Evolutionary conservation across 805 yeast genomes (phyloP).

Genomic region (Yamadazyma ubonensis): DNA sequence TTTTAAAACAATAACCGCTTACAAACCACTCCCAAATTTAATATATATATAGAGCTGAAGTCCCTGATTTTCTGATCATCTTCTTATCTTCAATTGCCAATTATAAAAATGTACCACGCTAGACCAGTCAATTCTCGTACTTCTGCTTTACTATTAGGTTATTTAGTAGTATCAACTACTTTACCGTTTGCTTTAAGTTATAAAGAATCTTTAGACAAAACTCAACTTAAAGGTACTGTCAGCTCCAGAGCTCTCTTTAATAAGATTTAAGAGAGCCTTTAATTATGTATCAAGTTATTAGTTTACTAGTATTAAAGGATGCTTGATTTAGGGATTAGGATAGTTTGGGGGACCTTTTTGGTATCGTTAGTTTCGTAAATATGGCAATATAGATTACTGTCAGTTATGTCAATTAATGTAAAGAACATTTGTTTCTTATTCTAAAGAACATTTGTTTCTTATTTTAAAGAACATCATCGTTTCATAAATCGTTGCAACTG

Average conservation of each 20-base stretch:
- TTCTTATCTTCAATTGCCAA: neutral
- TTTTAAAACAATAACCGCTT: conserved; percentile 2
- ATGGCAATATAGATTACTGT: conserved; percentile 2
- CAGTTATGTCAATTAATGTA: neutral
- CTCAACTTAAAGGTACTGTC: conserved; percentile 33
- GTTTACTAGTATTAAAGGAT: conserved; percentile 1
- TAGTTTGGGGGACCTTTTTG: neutral
- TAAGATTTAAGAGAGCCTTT: conserved; percentile 16
- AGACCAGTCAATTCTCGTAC: conserved; percentile 21
- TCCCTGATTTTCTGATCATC: neutral
- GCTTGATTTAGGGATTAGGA: neutral
- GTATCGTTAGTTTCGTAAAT: conserved; percentile 2
- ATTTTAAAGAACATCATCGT: no score
- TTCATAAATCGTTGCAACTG: neutral
- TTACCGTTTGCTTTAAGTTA: conserved; percentile 42
- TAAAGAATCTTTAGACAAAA: conserved; percentile 29
- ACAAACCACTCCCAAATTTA: conserved; percentile 1
- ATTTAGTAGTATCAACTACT: conserved; percentile 40
- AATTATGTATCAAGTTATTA: conserved; percentile 1
- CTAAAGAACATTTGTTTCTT: no score
- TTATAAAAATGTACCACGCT: conserved; percentile 4
- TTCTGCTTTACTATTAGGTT: conserved; percentile 29
- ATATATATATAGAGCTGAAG: conserved; percentile 2
- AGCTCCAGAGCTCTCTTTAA: conserved; percentile 37
- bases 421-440: no score